Evolutionary conservation across 768 basidiomycete species (phyloP), one percentile per base, ranked within the genome.

Genomic region (Leccinellum rugosiceps): DNA sequence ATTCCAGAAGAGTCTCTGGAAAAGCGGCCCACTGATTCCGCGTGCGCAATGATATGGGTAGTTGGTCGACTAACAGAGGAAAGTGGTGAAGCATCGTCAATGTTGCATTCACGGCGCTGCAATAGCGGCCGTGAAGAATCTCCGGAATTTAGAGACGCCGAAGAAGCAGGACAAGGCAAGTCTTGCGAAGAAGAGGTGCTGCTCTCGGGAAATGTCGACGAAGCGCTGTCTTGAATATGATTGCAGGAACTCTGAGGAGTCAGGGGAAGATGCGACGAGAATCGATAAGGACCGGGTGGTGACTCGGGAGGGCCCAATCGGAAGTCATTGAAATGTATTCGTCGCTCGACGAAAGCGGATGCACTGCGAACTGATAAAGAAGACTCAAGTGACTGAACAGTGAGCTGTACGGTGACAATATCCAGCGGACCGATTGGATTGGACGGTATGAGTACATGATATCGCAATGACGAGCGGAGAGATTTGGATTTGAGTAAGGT

Each of bases 381-480:
- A n/a, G 78, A 71, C 60, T 89, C 86, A 44, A 80, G 59, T 7
- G 87, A 83, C n/a, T 80, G 78, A 47, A 90, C 75, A 52, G 78
- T 76, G 57, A 92, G 74, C 14, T 83, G 79, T 56, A 89, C 79
- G 53, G 88, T 81, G 28, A 92, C 77, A 34, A 88, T 78, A 70
- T 92, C 90, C 46, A 82, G 76, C 25, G 90, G 90, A 21, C 88
- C 90, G 51, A 90, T 77, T 7, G 89, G 81, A 43, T 74, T 64
- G 21, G 77, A 73, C 28, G 89, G 87, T 0, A 78, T 63, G 58
- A 80, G 76, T 48, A 90, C 66, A 49, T 76, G 76, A 68, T 89
- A 92, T 52, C 80, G 81, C 66, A 90, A 74, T 48, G 79, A 69
- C 6, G 84, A 82, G 1, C 80, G 78, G 56, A 82, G 83, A 30